Percentiles rank a stretch among this genome's conserved stretches.
phyloP scores from a whole-genome alignment of 345 rosid genomes.

The Adansonia digitata region DNA sequence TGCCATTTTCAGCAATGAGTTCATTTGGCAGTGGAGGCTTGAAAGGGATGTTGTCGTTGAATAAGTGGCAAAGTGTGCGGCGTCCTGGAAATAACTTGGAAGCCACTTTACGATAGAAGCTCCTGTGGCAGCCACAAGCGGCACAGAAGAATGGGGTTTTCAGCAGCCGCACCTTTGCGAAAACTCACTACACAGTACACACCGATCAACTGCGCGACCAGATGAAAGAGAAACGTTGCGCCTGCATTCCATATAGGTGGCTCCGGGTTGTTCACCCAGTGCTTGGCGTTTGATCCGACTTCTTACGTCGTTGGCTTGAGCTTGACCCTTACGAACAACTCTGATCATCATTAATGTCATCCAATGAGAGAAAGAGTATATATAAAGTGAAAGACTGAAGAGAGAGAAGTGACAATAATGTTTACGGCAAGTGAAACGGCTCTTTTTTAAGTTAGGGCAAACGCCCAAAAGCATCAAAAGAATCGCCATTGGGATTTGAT shows the following conservation, averaged over 20 bases:
- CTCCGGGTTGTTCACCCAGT: neutral
- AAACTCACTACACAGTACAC: neutral
- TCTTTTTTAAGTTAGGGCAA: neutral
- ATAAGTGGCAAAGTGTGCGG: neutral
- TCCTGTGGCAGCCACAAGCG: neutral
- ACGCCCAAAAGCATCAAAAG: neutral
- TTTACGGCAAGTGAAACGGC: neutral
- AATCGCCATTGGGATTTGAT: neutral
- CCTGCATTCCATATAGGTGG: neutral
- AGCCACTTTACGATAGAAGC: neutral
- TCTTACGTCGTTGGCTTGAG: neutral
- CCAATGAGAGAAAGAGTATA: neutral
- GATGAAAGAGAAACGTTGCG: neutral
- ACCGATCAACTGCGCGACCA: no score
- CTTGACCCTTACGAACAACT: neutral
- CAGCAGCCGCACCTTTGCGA: neutral
- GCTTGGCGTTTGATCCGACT: neutral
- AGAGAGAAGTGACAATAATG: neutral
- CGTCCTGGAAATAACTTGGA: neutral
- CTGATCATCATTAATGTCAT: neutral
- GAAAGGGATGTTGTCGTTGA: neutral
- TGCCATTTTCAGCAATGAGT: no score
- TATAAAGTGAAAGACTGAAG: no score
- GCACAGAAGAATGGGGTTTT: neutral
- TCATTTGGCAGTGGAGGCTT: neutral